A percentile compares a stretch with the other conserved stretches of the same genome.
Conservation (phyloP, 257 asterid genomes). For the Apocynum venetum region DNA sequence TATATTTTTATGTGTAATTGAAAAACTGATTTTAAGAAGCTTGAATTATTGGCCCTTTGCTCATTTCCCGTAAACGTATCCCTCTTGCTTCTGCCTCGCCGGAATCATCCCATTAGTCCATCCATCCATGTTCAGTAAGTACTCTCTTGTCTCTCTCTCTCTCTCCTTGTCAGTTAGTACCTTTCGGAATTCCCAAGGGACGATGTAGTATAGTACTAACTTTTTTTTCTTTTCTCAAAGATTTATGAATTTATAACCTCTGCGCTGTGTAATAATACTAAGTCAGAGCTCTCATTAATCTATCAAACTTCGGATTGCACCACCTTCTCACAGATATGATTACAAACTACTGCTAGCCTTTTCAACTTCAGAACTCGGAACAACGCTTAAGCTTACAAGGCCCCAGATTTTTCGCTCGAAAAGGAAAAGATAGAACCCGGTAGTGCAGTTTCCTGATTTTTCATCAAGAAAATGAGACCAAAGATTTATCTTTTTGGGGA, state of each 20-base stretch:
- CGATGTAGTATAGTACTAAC: neutral
- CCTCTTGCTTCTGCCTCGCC: neutral
- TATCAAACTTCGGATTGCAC: neutral
- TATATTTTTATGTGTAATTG: too few relatives aligned
- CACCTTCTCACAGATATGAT: neutral
- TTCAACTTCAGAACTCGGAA: neutral
- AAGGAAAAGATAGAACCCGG: too few relatives aligned
- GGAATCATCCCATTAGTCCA: neutral
- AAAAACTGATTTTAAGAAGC: too few relatives aligned
- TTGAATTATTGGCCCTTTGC: neutral
- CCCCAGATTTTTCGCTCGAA: too few relatives aligned
- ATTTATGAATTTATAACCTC: too few relatives aligned
- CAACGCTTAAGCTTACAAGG: too few relatives aligned
- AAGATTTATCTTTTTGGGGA: constrained; percentile 86
- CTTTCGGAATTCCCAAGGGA: neutral
- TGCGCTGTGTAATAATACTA: neutral
- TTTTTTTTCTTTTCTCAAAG: too few relatives aligned
- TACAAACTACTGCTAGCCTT: neutral
- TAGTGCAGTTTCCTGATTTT: too few relatives aligned
- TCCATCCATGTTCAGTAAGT: neutral
- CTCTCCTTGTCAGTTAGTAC: neutral
- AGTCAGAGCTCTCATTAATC: neutral
- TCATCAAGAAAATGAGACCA: constrained; percentile 51
- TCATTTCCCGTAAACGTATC: neutral
- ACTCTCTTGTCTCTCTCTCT: neutral